A percentile compares a stretch with the other conserved stretches of the same genome.
Conservation (phyloP, 768 basidiomycete genomes). For the Leccinellum luteum region DNA sequence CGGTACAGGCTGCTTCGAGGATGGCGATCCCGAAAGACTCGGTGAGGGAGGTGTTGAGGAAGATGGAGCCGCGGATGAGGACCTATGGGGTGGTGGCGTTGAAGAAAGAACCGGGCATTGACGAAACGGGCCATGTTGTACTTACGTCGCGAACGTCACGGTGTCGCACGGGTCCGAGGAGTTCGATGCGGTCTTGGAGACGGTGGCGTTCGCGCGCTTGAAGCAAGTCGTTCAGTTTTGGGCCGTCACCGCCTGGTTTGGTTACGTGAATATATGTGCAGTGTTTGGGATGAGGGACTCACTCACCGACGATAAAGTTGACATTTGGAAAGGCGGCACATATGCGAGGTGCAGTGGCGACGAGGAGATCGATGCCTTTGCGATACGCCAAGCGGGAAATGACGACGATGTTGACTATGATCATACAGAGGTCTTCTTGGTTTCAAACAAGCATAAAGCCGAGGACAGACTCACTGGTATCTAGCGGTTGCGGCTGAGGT, state of each 20-base stretch:
- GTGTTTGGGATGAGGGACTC: background rate
- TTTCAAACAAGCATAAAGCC: background rate
- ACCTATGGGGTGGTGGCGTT: slow-evolving; percentile 51
- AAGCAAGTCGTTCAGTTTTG: slow-evolving; percentile 89
- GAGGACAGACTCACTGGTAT: slow-evolving; percentile 47
- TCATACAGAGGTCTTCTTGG: background rate
- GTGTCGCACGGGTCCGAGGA: slow-evolving; percentile 79
- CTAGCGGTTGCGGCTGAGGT: slow-evolving; percentile 39
- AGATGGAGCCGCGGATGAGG: slow-evolving; percentile 84
- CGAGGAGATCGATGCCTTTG: slow-evolving; percentile 94
- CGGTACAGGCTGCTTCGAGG: slow-evolving; percentile 93
- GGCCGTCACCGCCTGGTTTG: slow-evolving; percentile 84
- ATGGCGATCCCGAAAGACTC: slow-evolving; percentile 98
- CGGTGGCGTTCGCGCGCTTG: slow-evolving; percentile 93
- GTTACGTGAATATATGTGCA: background rate
- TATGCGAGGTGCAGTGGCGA: slow-evolving; percentile 88
- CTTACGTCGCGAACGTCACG: slow-evolving; percentile 80
- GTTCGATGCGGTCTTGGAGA: slow-evolving; percentile 88
- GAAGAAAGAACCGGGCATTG: background rate
- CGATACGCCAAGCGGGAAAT: slow-evolving; percentile 90
- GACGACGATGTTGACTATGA: slow-evolving; percentile 84
- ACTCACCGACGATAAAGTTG: slow-evolving; percentile 77
- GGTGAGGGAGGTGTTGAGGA: slow-evolving; percentile 92
- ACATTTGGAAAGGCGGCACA: slow-evolving; percentile 85
- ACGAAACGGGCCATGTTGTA: background rate